Evolutionary conservation across 2,329 filamentous ascomycete species (phyloP), one percentile per base, ranked within the genome.

Genomic region (Aspergillus persii): DNA sequence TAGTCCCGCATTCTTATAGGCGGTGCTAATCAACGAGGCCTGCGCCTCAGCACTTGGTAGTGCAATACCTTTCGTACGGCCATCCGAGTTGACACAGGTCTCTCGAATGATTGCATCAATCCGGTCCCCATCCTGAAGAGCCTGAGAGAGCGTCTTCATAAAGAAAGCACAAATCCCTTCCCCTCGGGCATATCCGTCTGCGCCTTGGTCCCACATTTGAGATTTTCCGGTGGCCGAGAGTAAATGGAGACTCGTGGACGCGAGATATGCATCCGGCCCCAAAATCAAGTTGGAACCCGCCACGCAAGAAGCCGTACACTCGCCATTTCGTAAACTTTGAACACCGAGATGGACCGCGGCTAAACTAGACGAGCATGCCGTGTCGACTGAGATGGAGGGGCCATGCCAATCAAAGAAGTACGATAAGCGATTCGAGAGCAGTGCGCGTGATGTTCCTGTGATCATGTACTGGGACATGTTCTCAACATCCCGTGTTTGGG

Each of bases 161-260:
- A 86, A 69, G 0, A 86, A 61, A 0, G 74, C 71, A 1, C 77
- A 77, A 15, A 84, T 69, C 0, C 83, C 83, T 56, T 86, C 84
- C 6, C 80, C 82, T 1, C 83, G 77, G 33, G 74, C 81, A 67
- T 76, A 83, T 18, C 81, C 83, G 62, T 83, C 70, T 0, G 80
- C 83, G 2, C 65, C 68, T 2, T 66, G 69, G 61, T 80, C 77
- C 69, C 74, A 81, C 69, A 76, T 82, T 53, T 77, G 79, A 15
- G 78, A 83, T 39, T 79, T 75, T 0, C 82, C 82, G 0, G 78
- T 77, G 48, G 82, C 77, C 1, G 80, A 81, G 33, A 85, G 77
- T 26, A 83, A 63, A 66, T 77, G 54, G 8, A 66, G 60, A 39
- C 72, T 69, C 50, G 67, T 69, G 62, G 71, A 66, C 8, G 70